Evolutionary conservation across 306 rosid genomes (phyloP), one percentile per base, ranked within the genome.

Genomic region (Dryas alaskensis): DNA sequence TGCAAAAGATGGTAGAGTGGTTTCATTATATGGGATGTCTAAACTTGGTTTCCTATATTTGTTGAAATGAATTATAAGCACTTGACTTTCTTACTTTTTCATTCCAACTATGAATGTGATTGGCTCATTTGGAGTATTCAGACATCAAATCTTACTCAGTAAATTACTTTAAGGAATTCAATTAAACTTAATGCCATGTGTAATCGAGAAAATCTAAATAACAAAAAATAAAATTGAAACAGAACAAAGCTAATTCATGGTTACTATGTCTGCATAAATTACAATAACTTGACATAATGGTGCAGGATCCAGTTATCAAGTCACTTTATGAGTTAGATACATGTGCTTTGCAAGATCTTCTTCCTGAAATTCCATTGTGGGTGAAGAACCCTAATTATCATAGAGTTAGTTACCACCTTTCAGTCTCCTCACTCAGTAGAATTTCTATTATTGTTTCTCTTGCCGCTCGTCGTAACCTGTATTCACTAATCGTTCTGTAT

Each of bases 311-410:
- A 57, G 87, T 73, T 45, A 79, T 75, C 60, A 84, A 76, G 64
- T 87, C 96, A 6, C 79, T 89, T n/a, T 25, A 75, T 75, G 90
- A 89, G 73, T 86, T 89, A 51, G 92, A 92, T 60, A 81, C 89
- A 67, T 54, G 10, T 78, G 77, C 91, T 43, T 73, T 89, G 88
- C 84, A 65, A 69, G 92, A 87, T 46, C 82, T 91, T 81, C 65
- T 86, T 19, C 89, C 87, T 4, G 97, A 91, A 79, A 89, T 91
- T 81, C 97, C 97, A 69, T 59, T 84, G 3, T 91, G 96, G 97
- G 89, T 91, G 82, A 91, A 91, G 81, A 91, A 84, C 55, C 95
- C 96, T 4, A 93, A 91, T 83, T 87, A 81, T 60, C 89, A 91
- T 81, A 81, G 92, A 65, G 97, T 91, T 59, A 86, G 97, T 82